These are phyloP conservation scores for Laguncularia racemosa DNA, from an alignment of 345 rosid genomes.

Conservation along the genomic window DNA sequence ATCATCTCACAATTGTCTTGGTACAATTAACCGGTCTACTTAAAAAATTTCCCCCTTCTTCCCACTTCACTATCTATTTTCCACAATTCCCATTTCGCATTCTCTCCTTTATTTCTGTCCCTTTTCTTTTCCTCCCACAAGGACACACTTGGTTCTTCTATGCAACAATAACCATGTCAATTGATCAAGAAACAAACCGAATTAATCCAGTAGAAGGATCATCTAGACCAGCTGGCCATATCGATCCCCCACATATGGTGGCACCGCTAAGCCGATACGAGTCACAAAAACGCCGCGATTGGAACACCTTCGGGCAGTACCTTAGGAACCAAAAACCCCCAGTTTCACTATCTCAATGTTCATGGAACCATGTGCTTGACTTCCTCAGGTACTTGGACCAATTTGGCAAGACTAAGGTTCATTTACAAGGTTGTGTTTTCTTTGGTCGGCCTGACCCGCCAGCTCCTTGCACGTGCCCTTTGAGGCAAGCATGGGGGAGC, in stretches of 20 bases:
- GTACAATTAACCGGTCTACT: too few species aligned
- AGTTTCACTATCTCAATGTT: slow-evolving; percentile 40
- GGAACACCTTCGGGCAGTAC: slow-evolving; percentile 88
- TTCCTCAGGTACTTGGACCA: slow-evolving; percentile 75
- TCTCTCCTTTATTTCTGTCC: slow-evolving; percentile 2
- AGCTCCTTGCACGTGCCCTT: slow-evolving; percentile 78
- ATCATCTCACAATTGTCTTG: too few species aligned
- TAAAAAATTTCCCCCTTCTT: slow-evolving; percentile 1
- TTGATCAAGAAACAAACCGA: slow-evolving; percentile 23
- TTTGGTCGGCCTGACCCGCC: slow-evolving; percentile 84
- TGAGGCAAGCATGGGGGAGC: slow-evolving; percentile 88
- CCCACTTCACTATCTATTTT: slow-evolving; percentile 9
- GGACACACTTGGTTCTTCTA: too few species aligned
- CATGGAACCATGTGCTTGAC: slow-evolving; percentile 59
- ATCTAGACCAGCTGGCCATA: slow-evolving; percentile 29
- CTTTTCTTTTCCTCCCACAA: too few species aligned
- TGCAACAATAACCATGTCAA: slow-evolving; percentile 5
- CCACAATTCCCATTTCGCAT: slow-evolving; percentile 14
- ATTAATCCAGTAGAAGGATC: slow-evolving; percentile 30
- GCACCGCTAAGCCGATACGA: slow-evolving; percentile 68
- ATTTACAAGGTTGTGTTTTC: slow-evolving; percentile 57
- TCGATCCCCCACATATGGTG: slow-evolving; percentile 15
- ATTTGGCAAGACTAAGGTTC: slow-evolving; percentile 83
- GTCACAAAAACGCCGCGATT: slow-evolving; percentile 76
- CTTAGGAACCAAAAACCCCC: slow-evolving; percentile 70